Percentiles rank a stretch among this genome's conserved stretches.
phyloP scores from a whole-genome alignment of 768 basidiomycete genomes.

The Phaeotremella fagi region DNA sequence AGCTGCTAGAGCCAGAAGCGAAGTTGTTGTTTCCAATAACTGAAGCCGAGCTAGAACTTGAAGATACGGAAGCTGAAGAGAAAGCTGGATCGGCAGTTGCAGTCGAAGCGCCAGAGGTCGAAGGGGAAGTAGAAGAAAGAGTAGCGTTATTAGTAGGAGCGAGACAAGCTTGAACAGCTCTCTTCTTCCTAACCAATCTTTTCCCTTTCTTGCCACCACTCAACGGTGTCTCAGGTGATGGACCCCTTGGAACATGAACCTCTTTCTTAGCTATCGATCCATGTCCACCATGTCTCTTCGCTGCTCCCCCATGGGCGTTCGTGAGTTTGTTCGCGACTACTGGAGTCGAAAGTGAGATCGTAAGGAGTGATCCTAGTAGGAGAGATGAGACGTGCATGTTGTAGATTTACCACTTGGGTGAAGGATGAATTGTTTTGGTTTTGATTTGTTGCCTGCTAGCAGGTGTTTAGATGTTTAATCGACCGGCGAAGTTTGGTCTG shows the following conservation, averaged over 20 bases:
- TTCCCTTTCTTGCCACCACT: slow-evolving; percentile 24
- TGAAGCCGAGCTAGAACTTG: slow-evolving; percentile 12
- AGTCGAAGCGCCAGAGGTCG: slow-evolving; percentile 36
- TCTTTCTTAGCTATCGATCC: neutral
- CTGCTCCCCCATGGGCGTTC: slow-evolving; percentile 2
- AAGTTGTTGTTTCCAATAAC: slow-evolving; percentile 6
- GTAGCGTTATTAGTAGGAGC: slow-evolving; percentile 15
- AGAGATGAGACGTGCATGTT: slow-evolving; percentile 32
- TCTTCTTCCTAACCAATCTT: slow-evolving; percentile 42
- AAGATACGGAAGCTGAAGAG: neutral
- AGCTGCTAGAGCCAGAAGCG: slow-evolving; percentile 8
- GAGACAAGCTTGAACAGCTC: slow-evolving; percentile 25
- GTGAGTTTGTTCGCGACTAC: slow-evolving; percentile 4
- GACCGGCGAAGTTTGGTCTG: slow-evolving; percentile 35
- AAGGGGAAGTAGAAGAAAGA: slow-evolving; percentile 1
- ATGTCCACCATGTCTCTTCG: slow-evolving; percentile 2
- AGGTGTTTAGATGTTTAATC: too few species aligned
- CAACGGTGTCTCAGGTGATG: neutral
- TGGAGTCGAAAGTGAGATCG: slow-evolving; percentile 19
- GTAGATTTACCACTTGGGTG: neutral
- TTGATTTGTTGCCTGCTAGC: neutral
- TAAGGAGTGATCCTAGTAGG: slow-evolving; percentile 33
- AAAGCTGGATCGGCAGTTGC: slow-evolving; percentile 14
- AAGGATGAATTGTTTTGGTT: neutral
- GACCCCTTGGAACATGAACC: neutral